Percentiles rank a stretch among this genome's conserved stretches.
phyloP scores from a whole-genome alignment of 176 grass and related monocot genomes.

The Raddia distichophylla region DNA sequence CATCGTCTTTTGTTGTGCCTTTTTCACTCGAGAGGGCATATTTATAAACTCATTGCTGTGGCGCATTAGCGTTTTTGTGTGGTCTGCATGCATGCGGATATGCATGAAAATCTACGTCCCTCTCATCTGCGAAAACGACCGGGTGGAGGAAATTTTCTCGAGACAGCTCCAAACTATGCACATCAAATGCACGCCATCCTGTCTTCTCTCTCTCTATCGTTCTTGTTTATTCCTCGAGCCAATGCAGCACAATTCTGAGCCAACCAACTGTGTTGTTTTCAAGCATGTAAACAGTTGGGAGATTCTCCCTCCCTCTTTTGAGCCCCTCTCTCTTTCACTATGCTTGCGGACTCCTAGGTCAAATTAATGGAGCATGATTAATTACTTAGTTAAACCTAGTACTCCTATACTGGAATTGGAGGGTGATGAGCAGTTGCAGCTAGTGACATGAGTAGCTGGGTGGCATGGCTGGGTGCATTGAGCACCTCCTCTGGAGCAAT shows the following conservation, averaged over 20 bases:
- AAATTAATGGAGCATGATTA: neutral
- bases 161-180: neutral
- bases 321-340: too few relatives aligned
- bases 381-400: neutral
- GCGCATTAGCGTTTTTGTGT: neutral
- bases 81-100: neutral
- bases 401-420: too few relatives aligned
- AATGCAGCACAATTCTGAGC: neutral
- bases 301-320: neutral
- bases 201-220: neutral
- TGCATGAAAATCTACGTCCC: constrained; percentile 1
- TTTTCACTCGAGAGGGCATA: neutral
- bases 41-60: neutral
- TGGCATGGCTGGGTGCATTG: neutral
- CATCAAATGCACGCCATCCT: neutral
- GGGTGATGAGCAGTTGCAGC: too few relatives aligned
- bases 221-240: neutral
- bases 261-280: neutral
- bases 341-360: neutral
- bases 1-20: too few relatives aligned
- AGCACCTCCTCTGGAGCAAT: neutral
- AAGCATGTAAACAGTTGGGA: neutral
- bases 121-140: neutral
- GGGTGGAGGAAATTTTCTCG: neutral
- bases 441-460: too few relatives aligned